Percentiles rank a stretch among this genome's conserved stretches.
These are phyloP conservation scores for Hymenoscyphus albidus DNA, from an alignment of 2,329 filamentous ascomycete species.

Conservation along the genomic window DNA sequence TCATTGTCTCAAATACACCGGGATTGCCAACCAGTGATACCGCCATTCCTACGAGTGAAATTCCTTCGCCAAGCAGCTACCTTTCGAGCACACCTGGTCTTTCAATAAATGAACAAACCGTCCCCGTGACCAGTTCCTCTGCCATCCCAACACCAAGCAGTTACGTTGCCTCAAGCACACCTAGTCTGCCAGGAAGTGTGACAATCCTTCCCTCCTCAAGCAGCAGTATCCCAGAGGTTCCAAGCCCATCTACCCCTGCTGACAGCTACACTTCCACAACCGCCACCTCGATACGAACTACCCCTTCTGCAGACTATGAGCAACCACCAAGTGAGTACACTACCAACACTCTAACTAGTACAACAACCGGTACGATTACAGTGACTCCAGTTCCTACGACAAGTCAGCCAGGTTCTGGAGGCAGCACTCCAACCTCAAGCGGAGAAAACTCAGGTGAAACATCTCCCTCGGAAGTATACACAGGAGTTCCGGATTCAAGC, in stretches of 20 bases:
- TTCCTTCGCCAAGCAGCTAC: neutral
- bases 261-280: neutral
- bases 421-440: neutral
- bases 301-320: neutral
- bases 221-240: no score
- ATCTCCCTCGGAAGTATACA: no score
- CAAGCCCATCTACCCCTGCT: neutral
- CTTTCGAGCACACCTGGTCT: neutral
- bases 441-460: neutral
- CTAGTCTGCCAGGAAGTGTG: no score
- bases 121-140: no score
- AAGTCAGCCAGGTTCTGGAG: neutral
- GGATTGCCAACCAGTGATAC: neutral
- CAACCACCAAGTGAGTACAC: neutral
- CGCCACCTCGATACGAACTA: neutral
- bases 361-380: conserved; percentile 1
- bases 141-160: neutral
- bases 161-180: neutral
- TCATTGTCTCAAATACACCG: neutral
- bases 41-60: neutral
- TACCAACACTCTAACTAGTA: neutral
- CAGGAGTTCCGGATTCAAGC: neutral
- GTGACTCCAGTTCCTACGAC: conserved; percentile 1
- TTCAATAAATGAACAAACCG: no score
- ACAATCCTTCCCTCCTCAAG: no score